Evolutionary conservation across 768 basidiomycete genomes (phyloP).

Genomic region (Myochromella boudieri): DNA sequence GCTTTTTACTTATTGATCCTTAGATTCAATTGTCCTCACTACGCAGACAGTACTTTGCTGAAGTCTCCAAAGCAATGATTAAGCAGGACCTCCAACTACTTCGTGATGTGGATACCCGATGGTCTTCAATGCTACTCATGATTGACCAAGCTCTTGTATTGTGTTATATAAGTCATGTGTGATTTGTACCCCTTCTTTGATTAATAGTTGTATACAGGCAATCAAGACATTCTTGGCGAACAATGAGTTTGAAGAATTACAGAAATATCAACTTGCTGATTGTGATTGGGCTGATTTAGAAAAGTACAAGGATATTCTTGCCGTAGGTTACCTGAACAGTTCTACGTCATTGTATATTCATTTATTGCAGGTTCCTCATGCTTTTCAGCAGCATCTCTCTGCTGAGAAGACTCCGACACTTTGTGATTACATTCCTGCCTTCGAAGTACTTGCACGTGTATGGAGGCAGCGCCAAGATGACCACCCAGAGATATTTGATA

Average conservation of each 20-base stretch:
- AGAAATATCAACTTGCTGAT: constrained; percentile 20
- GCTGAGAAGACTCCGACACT: constrained; percentile 23
- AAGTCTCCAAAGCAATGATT: constrained; percentile 11
- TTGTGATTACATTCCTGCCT: constrained; percentile 18
- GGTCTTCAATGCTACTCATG: constrained; percentile 32
- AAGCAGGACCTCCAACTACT: constrained; percentile 20
- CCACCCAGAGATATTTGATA: constrained; percentile 5
- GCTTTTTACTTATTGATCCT: constrained; percentile 2
- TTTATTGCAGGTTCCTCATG: constrained; percentile 22
- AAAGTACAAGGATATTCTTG: constrained; percentile 20
- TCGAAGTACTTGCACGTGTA: constrained; percentile 16
- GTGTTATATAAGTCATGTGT: constrained; percentile 17
- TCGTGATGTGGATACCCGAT: constrained; percentile 25
- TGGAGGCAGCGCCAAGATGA: constrained; percentile 15
- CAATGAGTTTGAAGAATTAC: constrained; percentile 22
- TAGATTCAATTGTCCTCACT: constrained; percentile 25
- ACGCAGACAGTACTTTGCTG: constrained; percentile 20
- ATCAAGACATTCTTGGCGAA: constrained; percentile 22
- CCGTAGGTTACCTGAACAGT: constrained; percentile 14
- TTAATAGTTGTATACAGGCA: constrained; percentile 17
- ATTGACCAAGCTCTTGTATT: constrained; percentile 25
- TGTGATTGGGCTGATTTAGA: constrained; percentile 24
- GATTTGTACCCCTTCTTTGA: not conserved
- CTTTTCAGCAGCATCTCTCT: constrained; percentile 22
- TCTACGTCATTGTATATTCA: not conserved